Base-by-base conservation (phyloP, 2,329 filamentous ascomycete species). In the Penicillium sp. region DNA sequence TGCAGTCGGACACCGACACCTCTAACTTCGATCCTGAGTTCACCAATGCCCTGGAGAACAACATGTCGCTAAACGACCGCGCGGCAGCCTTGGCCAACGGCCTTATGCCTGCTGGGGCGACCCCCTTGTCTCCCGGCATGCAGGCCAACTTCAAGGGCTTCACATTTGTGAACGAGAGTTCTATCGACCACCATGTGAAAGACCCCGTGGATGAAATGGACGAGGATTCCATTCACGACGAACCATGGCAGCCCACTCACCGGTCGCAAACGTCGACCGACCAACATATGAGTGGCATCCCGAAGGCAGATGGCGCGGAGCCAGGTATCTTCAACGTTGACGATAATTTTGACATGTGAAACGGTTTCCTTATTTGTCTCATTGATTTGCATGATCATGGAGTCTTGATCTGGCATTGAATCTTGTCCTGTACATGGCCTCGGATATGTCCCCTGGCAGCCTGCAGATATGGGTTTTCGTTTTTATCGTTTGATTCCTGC, bases 11-110 rank as follows among this genome's bases (percentile, higher is more conserved):
- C 71, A 90, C 92, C 2, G 94, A 99, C 64, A 95, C 95, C 1
- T 96, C 92, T 42, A 97, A 99, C 75, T 99, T 99, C 68, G 94
- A 99, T 65, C 94, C 94, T 0, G 94, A 97, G 71, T 99, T 99
- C 71, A 99, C 94, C 47, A 96, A 94, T 61, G 94, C 94, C 6
- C 77, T 97, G 52, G 90, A 92, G 65, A 89, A 87, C 54, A 90
- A 90, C 49, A 85, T 88, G 1, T 96, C 92, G 0, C 80, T 97
- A 53, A 97, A 97, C 68, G 90, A 94, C 65, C 86, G 93, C 52
- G 93, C 94, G 4, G 90, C 90, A 13, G 90, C 90, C 7, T 74
- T 97, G 45, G 90, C 93, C 15, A 86, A 86, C 52, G 92, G 92
- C 34, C 75, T 82, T 43, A 89, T 94, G 68, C 87, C 89, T 6